Evolutionary conservation across 2,329 filamentous ascomycete genomes (phyloP).

Genomic region (Cladophialophora yegresii): DNA sequence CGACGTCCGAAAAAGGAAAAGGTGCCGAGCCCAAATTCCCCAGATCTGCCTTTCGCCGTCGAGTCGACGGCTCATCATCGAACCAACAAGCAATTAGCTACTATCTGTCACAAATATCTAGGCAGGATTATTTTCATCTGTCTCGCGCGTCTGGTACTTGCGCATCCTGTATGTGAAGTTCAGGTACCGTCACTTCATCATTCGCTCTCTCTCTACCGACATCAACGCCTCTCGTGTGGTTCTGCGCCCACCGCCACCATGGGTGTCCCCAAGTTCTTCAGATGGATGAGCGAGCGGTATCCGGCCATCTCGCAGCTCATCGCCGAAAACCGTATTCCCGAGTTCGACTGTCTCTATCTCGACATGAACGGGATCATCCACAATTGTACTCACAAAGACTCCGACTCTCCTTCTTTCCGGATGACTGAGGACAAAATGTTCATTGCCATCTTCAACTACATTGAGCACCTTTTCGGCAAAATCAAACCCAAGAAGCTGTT

Average conservation of each 20-base stretch:
- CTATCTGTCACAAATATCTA: not conserved
- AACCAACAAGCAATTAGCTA: not conserved
- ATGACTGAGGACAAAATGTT: conserved; percentile 99
- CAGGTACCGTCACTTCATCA: not conserved
- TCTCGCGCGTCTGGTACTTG: not conserved
- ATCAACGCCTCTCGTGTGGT: conserved; percentile 25
- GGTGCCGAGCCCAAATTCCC: not conserved
- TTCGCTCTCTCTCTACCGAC: conserved; percentile 10
- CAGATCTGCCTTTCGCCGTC: not conserved
- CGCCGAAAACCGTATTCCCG: conserved; percentile 96
- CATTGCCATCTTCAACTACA: conserved; percentile 99
- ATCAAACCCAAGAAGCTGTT: conserved; percentile 98
- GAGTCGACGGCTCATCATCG: not conserved
- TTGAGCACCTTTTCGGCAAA: conserved; percentile 96
- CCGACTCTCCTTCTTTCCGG: conserved; percentile 85
- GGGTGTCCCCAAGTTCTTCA: conserved; percentile 87
- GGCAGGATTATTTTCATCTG: not conserved
- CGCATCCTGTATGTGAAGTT: conserved; percentile 5
- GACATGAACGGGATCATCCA: conserved; percentile 99
- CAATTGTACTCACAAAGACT: conserved; percentile 98
- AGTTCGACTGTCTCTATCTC: conserved; percentile 92
- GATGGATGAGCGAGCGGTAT: conserved; percentile 99
- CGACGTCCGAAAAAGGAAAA: not conserved
- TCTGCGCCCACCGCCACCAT: conserved; percentile 46
- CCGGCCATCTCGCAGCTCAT: conserved; percentile 97